Evolutionary conservation across 352 stramenopile genomes (phyloP).

Genomic region (Blastocystis sp.): DNA sequence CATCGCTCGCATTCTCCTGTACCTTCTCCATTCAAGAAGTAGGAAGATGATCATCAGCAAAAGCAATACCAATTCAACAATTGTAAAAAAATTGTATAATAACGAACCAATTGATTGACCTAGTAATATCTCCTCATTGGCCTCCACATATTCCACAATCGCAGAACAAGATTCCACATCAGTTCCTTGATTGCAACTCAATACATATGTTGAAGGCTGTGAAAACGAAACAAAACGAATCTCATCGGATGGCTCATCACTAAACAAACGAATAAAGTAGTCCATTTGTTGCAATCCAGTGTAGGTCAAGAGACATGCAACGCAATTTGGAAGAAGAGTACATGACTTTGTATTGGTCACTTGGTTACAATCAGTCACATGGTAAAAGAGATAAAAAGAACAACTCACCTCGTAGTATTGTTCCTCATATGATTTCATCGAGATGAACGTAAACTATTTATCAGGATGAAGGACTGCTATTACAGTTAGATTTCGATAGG

Average conservation of each 20-base stretch:
- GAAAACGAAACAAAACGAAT: not conserved
- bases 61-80: not conserved
- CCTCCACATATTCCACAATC: not conserved
- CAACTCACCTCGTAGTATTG: not conserved
- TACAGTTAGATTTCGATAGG: not conserved
- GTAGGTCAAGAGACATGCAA: not conserved
- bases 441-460: not conserved
- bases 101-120: not conserved
- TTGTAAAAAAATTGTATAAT: not conserved
- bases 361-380: not conserved
- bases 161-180: not conserved
- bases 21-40: not conserved
- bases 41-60: not conserved
- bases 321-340: not conserved
- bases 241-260: not conserved
- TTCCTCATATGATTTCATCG: not conserved
- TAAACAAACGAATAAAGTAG: not conserved
- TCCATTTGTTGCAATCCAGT: not conserved
- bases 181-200: not conserved
- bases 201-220: not conserved
- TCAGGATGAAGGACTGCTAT: not conserved
- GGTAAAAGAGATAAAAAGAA: not conserved
- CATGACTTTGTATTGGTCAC: not conserved
- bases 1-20: not conserved
- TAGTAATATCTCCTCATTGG: not conserved